These are phyloP conservation scores for Fusarium lyarnte DNA, from an alignment of 2,329 filamentous ascomycete species.

Conservation along the genomic window DNA sequence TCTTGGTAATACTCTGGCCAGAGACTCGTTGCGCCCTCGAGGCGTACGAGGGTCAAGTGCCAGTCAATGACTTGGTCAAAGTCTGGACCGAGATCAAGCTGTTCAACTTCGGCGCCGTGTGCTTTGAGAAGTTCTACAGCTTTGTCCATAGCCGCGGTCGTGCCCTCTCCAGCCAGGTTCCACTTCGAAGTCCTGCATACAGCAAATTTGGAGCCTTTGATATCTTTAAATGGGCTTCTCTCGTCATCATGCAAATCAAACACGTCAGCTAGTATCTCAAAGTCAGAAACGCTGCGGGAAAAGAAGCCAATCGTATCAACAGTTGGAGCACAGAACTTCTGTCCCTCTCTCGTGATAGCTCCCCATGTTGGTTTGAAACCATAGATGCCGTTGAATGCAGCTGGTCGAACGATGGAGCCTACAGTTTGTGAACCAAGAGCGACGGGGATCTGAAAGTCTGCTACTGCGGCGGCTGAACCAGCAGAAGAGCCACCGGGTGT, in stretches of 20 bases:
- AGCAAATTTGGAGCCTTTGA: slow-evolving; percentile 63
- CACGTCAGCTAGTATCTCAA: slow-evolving; percentile 63
- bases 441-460: slow-evolving; percentile 69
- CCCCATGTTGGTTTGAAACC: slow-evolving; percentile 75
- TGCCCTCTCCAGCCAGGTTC: slow-evolving; percentile 56
- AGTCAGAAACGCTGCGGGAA: slow-evolving; percentile 65
- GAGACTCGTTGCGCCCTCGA: slow-evolving; percentile 64
- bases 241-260: slow-evolving; percentile 65
- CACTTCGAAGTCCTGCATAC: slow-evolving; percentile 65
- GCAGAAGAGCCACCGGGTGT: slow-evolving; percentile 74
- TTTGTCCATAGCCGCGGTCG: slow-evolving; percentile 52
- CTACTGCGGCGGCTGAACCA: slow-evolving; percentile 73
- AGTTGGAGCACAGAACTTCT: slow-evolving; percentile 66
- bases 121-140: slow-evolving; percentile 52
- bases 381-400: slow-evolving; percentile 71
- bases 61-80: slow-evolving; percentile 61
- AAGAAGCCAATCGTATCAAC: slow-evolving; percentile 72
- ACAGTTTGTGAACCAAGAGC: slow-evolving; percentile 73
- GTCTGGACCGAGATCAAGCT: slow-evolving; percentile 61
- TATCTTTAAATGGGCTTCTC: slow-evolving; percentile 38
- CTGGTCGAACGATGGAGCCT: slow-evolving; percentile 71
- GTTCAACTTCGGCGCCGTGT: slow-evolving; percentile 65
- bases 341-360: slow-evolving; percentile 68
- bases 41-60: slow-evolving; percentile 60
- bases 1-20: slow-evolving; percentile 61